Evolutionary conservation across 2,329 filamentous ascomycete species (phyloP).

Genomic region (Pseudocercospora musae): DNA sequence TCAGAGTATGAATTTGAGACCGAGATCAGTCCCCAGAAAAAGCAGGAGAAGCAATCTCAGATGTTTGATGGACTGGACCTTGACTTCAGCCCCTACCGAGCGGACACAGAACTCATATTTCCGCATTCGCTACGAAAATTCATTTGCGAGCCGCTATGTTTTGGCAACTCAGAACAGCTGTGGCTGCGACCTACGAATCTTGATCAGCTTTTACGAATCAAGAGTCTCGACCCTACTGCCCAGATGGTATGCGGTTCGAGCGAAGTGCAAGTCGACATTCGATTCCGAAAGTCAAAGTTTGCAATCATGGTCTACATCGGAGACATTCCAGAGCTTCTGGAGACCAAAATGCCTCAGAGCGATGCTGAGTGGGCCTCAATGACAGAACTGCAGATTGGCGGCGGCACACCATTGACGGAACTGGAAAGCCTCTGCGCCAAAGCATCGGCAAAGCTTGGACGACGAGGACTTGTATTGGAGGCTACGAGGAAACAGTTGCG

Average conservation of each 20-base stretch:
- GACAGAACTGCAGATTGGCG: conserved; percentile 91
- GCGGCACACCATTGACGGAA: conserved; percentile 47
- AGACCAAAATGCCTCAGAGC: conserved; percentile 75
- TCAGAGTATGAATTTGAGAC: neutral
- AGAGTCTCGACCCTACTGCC: conserved; percentile 74
- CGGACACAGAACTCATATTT: neutral
- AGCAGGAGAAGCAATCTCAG: neutral
- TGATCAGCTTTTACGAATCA: conserved; percentile 86
- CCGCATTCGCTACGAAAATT: neutral
- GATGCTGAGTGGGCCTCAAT: conserved; percentile 65
- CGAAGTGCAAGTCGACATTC: conserved; percentile 97
- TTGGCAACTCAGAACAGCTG: conserved; percentile 89
- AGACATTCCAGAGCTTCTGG: conserved; percentile 83
- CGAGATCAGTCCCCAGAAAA: neutral
- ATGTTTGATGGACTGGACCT: neutral
- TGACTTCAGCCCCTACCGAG: neutral
- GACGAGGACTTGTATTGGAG: conserved; percentile 72
- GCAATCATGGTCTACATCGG: conserved; percentile 86
- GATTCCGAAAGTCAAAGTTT: conserved; percentile 93
- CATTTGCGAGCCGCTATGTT: neutral
- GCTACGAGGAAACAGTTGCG: conserved; percentile 90
- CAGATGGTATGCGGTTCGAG: conserved; percentile 96
- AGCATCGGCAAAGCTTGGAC: conserved; percentile 75
- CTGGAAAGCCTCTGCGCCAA: conserved; percentile 79
- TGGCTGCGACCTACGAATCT: conserved; percentile 91